Base-by-base conservation (phyloP, 1,139 yeast genomes). In the Scheffersomyces cryptocercus region DNA sequence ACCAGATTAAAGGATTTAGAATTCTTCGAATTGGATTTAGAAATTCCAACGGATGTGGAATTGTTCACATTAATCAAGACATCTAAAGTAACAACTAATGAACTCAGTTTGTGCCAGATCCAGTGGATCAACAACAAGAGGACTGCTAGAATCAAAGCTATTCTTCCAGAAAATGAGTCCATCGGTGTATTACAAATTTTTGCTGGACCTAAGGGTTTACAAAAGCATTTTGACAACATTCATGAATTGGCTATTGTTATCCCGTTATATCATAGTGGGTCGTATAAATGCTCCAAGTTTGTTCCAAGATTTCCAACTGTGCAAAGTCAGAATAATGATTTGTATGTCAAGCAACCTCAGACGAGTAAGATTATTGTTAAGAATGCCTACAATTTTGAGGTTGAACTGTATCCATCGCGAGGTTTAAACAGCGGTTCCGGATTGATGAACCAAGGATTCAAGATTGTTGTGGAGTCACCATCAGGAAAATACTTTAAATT, bases 341-440 rank as follows among this genome's bases (percentile, higher is more conserved):
- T 90, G 40, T 93, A 91, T 62, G 79, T 93, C 44, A 77, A 80
- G 46, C 88, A 85, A 53, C 99, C 99, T 1, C 98, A 91, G 61
- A 80, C 86, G 47, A 80, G 76, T 50, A 75, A 77, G 48, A 67
- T 93, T 39, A 67, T 77, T 13, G 70, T 67, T 31, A 81, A 80
- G 31, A 81, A 80, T 49, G 75, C 81, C 11, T 88, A 88, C 54
- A 77, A 70, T 44, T 89, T 90, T 61, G 79, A 75, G 47, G 62
- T 89, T 15, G 64, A 73, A 29, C 89, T 84, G 55, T 81, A 80
- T 55, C 91, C 93, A 4, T 74, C 85, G 3, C 67, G 64, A 47
- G 88, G 87, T 1, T 54, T 81, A 36, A 70, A 55, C 43, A 54
- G 58, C 38, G 63, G 65, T 5, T 70, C 53, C 54, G 79, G 58